Conservation (phyloP, 495 filamentous ascomycete genomes). For the Chaetomium tenue region DNA sequence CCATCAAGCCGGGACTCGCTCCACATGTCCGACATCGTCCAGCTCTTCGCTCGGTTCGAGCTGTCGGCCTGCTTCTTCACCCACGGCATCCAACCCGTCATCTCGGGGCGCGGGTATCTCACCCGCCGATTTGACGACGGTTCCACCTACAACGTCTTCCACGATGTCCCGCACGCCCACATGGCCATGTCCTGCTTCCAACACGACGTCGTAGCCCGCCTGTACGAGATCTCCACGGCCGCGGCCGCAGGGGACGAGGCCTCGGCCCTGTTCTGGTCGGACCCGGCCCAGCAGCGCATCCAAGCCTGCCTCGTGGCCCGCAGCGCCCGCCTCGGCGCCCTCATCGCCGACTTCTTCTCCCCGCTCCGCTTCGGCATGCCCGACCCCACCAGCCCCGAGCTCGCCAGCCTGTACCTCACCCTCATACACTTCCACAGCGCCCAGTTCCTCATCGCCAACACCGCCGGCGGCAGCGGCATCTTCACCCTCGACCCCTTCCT, state of each 20-base stretch:
- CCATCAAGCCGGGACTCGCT: conserved; percentile 14
- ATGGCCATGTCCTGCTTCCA: conserved; percentile 25
- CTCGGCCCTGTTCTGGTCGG: conserved; percentile 19
- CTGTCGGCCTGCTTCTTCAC: conserved; percentile 46
- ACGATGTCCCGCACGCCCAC: conserved; percentile 17
- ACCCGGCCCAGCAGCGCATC: conserved; percentile 21
- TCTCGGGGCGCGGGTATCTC: conserved; percentile 59
- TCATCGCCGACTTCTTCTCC: conserved; percentile 23
- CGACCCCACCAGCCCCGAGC: conserved; percentile 15
- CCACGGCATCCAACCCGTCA: conserved; percentile 60
- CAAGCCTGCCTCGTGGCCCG: conserved; percentile 22
- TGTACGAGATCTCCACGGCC: conserved; percentile 17
- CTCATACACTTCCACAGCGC: conserved; percentile 55
- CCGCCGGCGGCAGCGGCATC: conserved; percentile 41
- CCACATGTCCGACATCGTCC: conserved; percentile 38
- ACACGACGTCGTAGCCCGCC: conserved; percentile 28
- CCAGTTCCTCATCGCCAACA: conserved; percentile 44
- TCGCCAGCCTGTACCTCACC: conserved; percentile 21
- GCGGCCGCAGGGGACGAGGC: background rate
- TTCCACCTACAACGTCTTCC: conserved; percentile 41
- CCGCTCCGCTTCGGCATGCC: conserved; percentile 7
- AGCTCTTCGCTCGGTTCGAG: conserved; percentile 39
- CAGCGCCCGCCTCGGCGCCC: conserved; percentile 16
- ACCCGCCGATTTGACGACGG: conserved; percentile 49
- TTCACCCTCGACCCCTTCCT: background rate